Percentiles rank a stretch among this genome's conserved stretches.
Conservation (phyloP, 2,329 filamentous ascomycete genomes). For the Alternaria gaisen region DNA sequence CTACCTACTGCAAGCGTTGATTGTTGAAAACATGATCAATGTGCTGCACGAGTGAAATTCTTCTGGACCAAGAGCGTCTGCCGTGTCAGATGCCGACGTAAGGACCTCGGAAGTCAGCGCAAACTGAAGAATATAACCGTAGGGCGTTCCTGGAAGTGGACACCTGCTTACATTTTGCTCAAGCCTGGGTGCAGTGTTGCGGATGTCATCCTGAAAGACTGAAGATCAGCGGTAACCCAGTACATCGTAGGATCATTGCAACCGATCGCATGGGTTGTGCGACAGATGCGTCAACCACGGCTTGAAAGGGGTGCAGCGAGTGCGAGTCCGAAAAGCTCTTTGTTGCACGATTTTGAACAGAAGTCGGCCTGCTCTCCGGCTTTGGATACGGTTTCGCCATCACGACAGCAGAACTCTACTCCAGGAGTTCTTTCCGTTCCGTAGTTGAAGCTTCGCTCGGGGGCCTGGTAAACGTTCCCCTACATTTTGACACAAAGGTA, state of each 20-base stretch:
- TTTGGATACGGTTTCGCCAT: background rate
- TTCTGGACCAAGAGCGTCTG: no score
- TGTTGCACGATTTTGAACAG: background rate
- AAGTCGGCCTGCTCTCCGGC: background rate
- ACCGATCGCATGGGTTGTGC: background rate
- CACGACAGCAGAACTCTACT: background rate
- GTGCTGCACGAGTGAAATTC: background rate
- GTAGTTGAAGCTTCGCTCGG: background rate
- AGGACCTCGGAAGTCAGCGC: background rate
- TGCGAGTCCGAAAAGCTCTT: background rate
- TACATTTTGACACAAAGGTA: conserved; percentile 2
- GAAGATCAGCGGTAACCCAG: background rate
- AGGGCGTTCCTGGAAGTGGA: background rate
- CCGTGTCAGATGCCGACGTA: background rate
- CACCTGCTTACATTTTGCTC: background rate
- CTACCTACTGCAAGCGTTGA: background rate
- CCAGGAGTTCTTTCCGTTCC: background rate
- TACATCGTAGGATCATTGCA: background rate
- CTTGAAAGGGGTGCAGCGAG: background rate
- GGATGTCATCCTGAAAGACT: background rate
- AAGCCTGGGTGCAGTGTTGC: background rate
- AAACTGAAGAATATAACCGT: background rate
- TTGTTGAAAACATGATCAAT: no score
- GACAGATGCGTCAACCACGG: background rate
- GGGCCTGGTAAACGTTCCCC: background rate